These are phyloP conservation scores for Pyrenochaeta sp. DNA, from an alignment of 2,329 filamentous ascomycete genomes.

Conservation along the genomic window DNA sequence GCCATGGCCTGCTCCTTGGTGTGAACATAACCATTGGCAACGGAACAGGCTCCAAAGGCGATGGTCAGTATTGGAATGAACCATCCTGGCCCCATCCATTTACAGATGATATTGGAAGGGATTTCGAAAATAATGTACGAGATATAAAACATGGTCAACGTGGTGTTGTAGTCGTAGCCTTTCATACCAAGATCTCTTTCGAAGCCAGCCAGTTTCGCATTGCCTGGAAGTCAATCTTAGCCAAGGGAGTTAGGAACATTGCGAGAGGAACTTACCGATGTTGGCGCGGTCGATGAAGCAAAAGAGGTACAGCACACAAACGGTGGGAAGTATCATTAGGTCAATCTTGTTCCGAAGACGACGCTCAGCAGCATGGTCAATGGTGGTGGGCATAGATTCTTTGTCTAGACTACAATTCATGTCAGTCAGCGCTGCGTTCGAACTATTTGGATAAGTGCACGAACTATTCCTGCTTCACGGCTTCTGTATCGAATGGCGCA, in stretches of 20 bases:
- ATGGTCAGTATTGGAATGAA: constrained; percentile 69
- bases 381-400: no score
- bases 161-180: constrained; percentile 70
- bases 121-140: constrained; percentile 76
- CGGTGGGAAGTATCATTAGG: constrained; percentile 67
- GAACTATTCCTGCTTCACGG: no score
- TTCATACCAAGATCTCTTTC: constrained; percentile 64
- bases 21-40: constrained; percentile 69
- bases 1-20: constrained; percentile 59
- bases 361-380: constrained; percentile 62
- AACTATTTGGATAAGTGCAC: no score
- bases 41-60: constrained; percentile 67
- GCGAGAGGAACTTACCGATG: constrained; percentile 59
- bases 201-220: constrained; percentile 69
- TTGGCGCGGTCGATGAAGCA: constrained; percentile 76
- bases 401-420: no score
- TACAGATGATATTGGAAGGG: constrained; percentile 70
- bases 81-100: constrained; percentile 72
- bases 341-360: constrained; percentile 68
- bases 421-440: no score
- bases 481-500: no score
- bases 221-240: constrained; percentile 59
- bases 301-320: constrained; percentile 70
- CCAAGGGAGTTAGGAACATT: neutral
- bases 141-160: constrained; percentile 73